These are phyloP conservation scores for Friedmanniomyces endolithicus DNA, from an alignment of 495 filamentous ascomycete genomes.

Conservation along the genomic window DNA sequence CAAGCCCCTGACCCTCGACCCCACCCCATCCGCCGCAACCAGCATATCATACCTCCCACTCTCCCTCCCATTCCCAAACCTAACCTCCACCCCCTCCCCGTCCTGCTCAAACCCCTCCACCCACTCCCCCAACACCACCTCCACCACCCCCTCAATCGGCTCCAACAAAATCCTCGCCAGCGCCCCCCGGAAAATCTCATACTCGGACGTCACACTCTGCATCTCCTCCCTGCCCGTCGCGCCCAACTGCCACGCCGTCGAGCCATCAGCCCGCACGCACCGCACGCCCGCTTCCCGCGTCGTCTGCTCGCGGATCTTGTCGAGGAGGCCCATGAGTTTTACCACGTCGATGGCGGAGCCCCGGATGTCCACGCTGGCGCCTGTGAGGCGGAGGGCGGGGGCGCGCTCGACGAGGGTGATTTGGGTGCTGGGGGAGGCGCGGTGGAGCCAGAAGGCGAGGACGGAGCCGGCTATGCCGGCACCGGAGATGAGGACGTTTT, in stretches of 20 bases:
- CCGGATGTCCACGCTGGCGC: conserved; percentile 24
- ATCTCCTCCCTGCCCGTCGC: conserved; percentile 1
- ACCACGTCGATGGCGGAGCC: conserved; percentile 20
- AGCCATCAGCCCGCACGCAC: conserved; percentile 14
- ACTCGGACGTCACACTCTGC: conserved; percentile 16
- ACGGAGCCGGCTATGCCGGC: conserved; percentile 12
- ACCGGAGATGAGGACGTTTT: conserved; percentile 12
- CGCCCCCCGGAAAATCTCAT: conserved; percentile 23
- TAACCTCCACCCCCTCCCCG: background rate
- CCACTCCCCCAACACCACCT: background rate
- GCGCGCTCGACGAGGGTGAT: conserved; percentile 23
- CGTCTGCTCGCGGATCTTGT: conserved; percentile 9
- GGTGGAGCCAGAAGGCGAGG: conserved; percentile 10
- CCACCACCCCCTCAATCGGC: background rate
- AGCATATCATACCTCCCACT: conserved; percentile 16
- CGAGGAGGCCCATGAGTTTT: conserved; percentile 15
- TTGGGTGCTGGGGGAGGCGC: conserved; percentile 3
- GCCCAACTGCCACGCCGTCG: conserved; percentile 7
- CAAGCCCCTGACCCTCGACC: conserved; percentile 12
- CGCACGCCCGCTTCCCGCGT: conserved; percentile 20
- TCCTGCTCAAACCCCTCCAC: background rate
- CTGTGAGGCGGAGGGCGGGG: conserved; percentile 14
- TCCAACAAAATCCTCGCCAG: conserved; percentile 19
- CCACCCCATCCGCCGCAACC: conserved; percentile 21
- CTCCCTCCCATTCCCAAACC: background rate